phyloP scores from a whole-genome alignment of 495 filamentous ascomycete genomes.

The Halenospora varia region DNA sequence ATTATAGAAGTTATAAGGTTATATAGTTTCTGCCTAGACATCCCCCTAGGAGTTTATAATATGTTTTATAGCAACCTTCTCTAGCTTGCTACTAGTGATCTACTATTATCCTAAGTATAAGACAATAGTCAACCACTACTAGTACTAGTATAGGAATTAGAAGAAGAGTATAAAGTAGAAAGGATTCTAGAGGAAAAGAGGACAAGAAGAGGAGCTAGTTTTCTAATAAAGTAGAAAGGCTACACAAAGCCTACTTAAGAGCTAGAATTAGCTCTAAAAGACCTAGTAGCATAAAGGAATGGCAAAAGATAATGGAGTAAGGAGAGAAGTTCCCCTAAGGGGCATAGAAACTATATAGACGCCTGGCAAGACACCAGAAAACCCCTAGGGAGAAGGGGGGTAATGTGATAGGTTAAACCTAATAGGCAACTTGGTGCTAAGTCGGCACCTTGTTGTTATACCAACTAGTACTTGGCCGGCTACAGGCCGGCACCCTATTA shows the following conservation, averaged over 20 bases:
- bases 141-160: not conserved
- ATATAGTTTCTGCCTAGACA: constrained; percentile 13
- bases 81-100: constrained; percentile 8
- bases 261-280: not conserved
- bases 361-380: constrained; percentile 10
- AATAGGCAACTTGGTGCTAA: too few species aligned
- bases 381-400: constrained; percentile 8
- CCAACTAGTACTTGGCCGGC: too few species aligned
- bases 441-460: too few species aligned
- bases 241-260: not conserved
- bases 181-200: constrained; percentile 4
- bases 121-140: not conserved
- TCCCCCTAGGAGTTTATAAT: constrained; percentile 6
- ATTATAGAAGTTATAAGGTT: constrained; percentile 12
- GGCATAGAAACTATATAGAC: not conserved
- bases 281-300: not conserved
- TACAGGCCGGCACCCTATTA: too few species aligned
- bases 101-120: constrained; percentile 5
- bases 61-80: constrained; percentile 14
- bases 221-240: not conserved
- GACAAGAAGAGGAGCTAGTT: not conserved
- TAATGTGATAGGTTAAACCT: constrained; percentile 14
- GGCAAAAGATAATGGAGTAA: not conserved
- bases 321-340: not conserved
- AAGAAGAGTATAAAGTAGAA: constrained; percentile 5